These are phyloP conservation scores for Camelina sativa DNA, from an alignment of 345 rosid genomes.

Conservation along the genomic window DNA sequence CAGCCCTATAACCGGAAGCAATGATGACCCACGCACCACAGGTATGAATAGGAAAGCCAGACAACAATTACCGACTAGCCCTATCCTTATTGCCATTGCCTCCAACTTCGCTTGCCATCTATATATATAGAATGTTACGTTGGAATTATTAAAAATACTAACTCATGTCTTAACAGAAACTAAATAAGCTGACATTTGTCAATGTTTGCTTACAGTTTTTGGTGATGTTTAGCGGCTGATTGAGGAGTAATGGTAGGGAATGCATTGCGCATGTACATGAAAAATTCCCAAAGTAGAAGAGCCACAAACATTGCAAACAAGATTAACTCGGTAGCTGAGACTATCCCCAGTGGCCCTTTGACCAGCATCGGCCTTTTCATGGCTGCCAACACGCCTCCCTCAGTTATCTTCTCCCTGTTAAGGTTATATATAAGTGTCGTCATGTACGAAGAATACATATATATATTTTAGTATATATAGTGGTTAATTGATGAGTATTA, in stretches of 20 bases:
- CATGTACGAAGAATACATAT: neutral
- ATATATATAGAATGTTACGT: neutral
- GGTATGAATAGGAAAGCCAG: constrained; percentile 72
- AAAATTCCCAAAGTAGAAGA: constrained; percentile 66
- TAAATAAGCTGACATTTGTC: neutral
- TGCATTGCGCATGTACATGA: constrained; percentile 49
- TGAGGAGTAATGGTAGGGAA: constrained; percentile 45
- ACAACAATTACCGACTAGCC: constrained; percentile 61
- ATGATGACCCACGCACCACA: constrained; percentile 77
- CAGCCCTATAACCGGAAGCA: constrained; percentile 68
- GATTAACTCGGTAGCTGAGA: constrained; percentile 56
- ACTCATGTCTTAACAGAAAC: neutral
- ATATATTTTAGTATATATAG: neutral
- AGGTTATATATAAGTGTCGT: neutral
- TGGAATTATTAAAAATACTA: neutral
- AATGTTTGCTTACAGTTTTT: constrained; percentile 47
- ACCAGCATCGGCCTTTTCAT: constrained; percentile 63
- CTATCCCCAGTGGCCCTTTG: constrained; percentile 84
- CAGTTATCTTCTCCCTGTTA: constrained; percentile 16
- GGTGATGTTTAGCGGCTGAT: constrained; percentile 46
- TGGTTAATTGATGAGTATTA: neutral
- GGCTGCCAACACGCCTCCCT: constrained; percentile 20
- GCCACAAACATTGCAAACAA: constrained; percentile 73
- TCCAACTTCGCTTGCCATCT: constrained; percentile 67
- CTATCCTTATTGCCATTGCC: constrained; percentile 48